Evolutionary conservation across 192 early-diverging fungal species (phyloP).

Genomic region (Coemansia sp.): DNA sequence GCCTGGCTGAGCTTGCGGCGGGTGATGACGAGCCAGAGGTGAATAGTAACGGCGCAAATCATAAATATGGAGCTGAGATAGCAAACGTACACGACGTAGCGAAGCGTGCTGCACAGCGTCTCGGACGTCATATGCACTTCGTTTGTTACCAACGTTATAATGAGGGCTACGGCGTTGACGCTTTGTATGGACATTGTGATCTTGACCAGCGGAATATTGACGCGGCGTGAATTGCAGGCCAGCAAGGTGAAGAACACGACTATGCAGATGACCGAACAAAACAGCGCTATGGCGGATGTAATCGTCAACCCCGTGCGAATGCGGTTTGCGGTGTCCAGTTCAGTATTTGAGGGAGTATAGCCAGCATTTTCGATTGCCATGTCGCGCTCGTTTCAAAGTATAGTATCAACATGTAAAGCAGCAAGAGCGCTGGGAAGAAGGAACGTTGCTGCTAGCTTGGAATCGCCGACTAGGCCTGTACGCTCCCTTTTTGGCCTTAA

Average conservation of each 20-base stretch:
- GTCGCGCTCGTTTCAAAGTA: neutral
- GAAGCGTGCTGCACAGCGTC: constrained; percentile 35
- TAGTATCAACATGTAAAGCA: neutral
- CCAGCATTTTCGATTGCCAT: neutral
- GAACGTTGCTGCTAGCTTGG: neutral
- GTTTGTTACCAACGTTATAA: constrained; percentile 29
- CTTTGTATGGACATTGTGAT: constrained; percentile 49
- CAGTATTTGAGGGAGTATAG: too few species aligned
- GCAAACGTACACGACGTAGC: constrained; percentile 47
- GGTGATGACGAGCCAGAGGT: constrained; percentile 54
- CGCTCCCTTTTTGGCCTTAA: neutral
- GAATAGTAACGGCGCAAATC: constrained; percentile 43
- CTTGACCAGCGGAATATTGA: constrained; percentile 51
- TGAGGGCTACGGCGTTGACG: constrained; percentile 39
- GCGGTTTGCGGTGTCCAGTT: neutral
- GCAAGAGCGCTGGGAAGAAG: neutral
- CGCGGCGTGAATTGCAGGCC: constrained; percentile 30
- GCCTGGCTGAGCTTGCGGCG: constrained; percentile 36
- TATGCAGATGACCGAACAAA: constrained; percentile 30
- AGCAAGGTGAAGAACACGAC: constrained; percentile 38
- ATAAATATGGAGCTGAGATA: constrained; percentile 56
- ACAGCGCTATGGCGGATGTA: constrained; percentile 23
- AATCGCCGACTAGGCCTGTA: neutral
- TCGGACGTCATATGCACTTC: constrained; percentile 23
- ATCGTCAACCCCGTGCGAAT: constrained; percentile 14